Conservation (phyloP, 2,329 filamentous ascomycete genomes). For the Xylaria hypoxylon region DNA sequence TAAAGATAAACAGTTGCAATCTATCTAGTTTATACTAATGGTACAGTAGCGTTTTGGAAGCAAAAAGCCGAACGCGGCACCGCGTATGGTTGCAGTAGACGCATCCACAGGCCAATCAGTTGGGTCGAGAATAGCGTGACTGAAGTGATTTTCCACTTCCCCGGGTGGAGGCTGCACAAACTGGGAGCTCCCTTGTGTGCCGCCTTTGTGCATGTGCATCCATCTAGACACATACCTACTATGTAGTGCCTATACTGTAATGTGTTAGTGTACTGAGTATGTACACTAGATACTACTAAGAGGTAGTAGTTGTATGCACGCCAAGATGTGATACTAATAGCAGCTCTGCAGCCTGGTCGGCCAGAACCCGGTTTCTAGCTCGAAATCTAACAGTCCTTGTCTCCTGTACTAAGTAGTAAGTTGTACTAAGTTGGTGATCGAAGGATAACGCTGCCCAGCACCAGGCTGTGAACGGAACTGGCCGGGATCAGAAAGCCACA, state of each 20-base stretch:
- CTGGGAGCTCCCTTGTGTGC: slow-evolving; percentile 22
- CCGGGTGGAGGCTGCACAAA: slow-evolving; percentile 16
- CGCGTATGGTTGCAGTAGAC: neutral
- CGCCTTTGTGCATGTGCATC: slow-evolving; percentile 19
- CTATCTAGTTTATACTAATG: neutral
- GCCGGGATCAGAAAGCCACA: slow-evolving; percentile 1
- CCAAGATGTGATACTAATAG: slow-evolving; percentile 29
- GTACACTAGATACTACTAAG: no score
- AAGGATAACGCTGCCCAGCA: slow-evolving; percentile 21
- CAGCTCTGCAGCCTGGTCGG: slow-evolving; percentile 8
- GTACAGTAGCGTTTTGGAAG: neutral
- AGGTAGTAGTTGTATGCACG: slow-evolving; percentile 10
- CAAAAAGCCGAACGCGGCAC: neutral
- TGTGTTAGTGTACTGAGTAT: neutral
- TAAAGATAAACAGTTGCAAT: slow-evolving; percentile 6
- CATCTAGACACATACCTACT: neutral
- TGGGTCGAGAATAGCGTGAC: neutral
- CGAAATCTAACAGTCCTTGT: neutral
- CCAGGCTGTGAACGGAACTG: slow-evolving; percentile 18
- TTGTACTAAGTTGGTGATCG: slow-evolving; percentile 7
- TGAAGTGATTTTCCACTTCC: slow-evolving; percentile 27
- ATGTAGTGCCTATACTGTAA: no score
- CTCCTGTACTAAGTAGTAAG: neutral
- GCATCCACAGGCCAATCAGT: slow-evolving; percentile 11
- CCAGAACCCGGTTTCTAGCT: neutral